Percentiles rank a stretch among this genome's conserved stretches.
phyloP scores from a whole-genome alignment of 2,329 filamentous ascomycete genomes.

The Paecilomyces sp. region DNA sequence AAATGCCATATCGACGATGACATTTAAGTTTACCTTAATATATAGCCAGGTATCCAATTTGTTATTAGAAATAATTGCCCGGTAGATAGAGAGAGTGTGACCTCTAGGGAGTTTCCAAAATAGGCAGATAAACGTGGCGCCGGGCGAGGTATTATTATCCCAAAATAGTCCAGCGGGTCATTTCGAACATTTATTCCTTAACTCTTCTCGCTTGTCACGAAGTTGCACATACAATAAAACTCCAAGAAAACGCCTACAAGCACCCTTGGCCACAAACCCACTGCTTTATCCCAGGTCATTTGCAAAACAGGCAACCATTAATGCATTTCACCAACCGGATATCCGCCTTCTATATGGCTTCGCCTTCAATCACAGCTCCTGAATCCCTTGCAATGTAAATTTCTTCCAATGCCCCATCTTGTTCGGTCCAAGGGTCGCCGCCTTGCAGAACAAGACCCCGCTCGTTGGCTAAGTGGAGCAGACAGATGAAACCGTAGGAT shows the following conservation, averaged over 20 bases:
- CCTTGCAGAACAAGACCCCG: slow-evolving; percentile 75
- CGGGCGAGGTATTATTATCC: no score
- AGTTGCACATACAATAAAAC: neutral
- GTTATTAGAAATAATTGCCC: no score
- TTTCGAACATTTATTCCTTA: neutral
- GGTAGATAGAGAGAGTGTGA: no score
- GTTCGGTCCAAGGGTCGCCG: slow-evolving; percentile 34
- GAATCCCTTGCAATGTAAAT: slow-evolving; percentile 35
- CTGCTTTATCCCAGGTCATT: neutral
- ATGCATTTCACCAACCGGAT: neutral
- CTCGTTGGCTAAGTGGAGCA: slow-evolving; percentile 87
- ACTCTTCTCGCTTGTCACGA: neutral
- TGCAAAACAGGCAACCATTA: neutral
- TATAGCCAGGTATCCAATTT: no score
- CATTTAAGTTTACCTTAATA: no score
- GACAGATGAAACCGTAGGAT: slow-evolving; percentile 77
- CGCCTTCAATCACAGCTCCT: slow-evolving; percentile 33
- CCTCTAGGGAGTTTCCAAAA: no score
- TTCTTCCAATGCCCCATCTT: slow-evolving; percentile 33
- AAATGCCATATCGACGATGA: no score
- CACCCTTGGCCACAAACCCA: neutral
- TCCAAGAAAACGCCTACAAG: neutral
- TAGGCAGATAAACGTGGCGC: no score
- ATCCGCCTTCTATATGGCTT: slow-evolving; percentile 4
- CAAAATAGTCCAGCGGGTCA: neutral